Percentiles rank a stretch among this genome's conserved stretches.
Evolutionary conservation across 1,284 basidiomycete species (phyloP).

Genomic region (Sutorius eximius): DNA sequence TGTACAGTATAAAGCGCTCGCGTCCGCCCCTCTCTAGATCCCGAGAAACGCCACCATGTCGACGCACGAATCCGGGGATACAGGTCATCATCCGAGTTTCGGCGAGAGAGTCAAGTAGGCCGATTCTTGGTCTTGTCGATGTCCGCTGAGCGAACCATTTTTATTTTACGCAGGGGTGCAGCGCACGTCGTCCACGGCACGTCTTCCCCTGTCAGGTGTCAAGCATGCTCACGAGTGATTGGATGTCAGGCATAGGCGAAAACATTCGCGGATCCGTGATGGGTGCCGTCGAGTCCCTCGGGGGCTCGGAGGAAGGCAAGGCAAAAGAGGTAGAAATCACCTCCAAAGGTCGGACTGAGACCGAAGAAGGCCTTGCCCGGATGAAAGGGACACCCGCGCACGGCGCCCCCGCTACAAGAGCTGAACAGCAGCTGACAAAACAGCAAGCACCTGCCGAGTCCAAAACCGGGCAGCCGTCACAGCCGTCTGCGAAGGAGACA

Average conservation of each 20-base stretch:
- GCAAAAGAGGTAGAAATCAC: conserved; percentile 18
- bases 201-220: background rate
- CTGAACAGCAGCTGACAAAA: background rate
- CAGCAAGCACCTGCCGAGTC: background rate
- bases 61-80: conserved; percentile 6
- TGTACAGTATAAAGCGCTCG: background rate
- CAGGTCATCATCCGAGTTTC: background rate
- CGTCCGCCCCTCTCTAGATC: background rate
- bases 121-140: background rate
- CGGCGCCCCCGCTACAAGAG: background rate
- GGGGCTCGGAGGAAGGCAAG: conserved; percentile 11
- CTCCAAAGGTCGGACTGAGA: conserved; percentile 25
- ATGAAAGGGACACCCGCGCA: conserved; percentile 13
- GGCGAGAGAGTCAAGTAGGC: conserved; percentile 23
- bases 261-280: conserved; percentile 33
- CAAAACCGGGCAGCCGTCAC: background rate
- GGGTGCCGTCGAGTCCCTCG: conserved; percentile 25
- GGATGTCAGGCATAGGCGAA: conserved; percentile 31
- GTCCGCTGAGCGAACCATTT: background rate
- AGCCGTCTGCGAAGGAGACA: background rate
- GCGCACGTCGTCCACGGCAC: conserved; percentile 26
- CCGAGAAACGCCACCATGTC: conserved; percentile 14
- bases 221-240: background rate
- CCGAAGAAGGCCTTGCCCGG: conserved; percentile 24
- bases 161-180: conserved; percentile 23